Base-by-base conservation (phyloP, 2,329 filamentous ascomycete genomes). In the Monosporascus cannonballus region DNA sequence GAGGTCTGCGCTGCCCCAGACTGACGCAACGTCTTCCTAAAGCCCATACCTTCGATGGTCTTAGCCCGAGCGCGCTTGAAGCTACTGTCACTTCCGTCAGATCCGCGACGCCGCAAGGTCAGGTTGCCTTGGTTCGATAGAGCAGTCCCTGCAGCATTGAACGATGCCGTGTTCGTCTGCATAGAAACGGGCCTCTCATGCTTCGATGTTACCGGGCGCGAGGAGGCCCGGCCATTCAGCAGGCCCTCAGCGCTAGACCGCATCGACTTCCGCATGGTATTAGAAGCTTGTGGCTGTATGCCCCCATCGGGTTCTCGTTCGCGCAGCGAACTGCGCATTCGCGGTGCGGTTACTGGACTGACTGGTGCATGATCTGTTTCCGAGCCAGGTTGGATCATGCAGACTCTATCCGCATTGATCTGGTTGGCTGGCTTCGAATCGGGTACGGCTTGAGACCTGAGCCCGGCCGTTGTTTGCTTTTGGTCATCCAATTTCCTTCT, bases 31-130 rank as follows among this genome's bases (percentile, higher is more conserved):
- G 88, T 90, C 49, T 76, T 79, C 53, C 85, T 85, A 76, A 96
- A 89, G 1, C 74, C 78, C 50, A 83, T 79, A 0, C 76, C 76
- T 44, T 76, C 69, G 41, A 70, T 70, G 6, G 68, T 65, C 49
- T 72, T 66, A 38, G 78, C 71, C 55, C 80, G 79, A 44, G 75
- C 70, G 27, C 89, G 85, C 64, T 82, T 87, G 73, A 96, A 96
- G 66, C 90, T 96, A 70, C 89, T 96, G 45, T 89, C 85, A 62
- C 86, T 90, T 27, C 80, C 85, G 59, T 84, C 83, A 0, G 85
- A 88, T 18, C 73, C 76, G 9, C 74, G 78, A 2, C 85, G 78
- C 53, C 73, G 71, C 8, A 83, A 68, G 5, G 63, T 60, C 14
- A 75, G 62, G 44, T 58, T 56, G 14, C 39, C 34, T 22, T 53